Conservation (phyloP, 2,329 filamentous ascomycete species). For the Aspergillus eucalypticola region DNA sequence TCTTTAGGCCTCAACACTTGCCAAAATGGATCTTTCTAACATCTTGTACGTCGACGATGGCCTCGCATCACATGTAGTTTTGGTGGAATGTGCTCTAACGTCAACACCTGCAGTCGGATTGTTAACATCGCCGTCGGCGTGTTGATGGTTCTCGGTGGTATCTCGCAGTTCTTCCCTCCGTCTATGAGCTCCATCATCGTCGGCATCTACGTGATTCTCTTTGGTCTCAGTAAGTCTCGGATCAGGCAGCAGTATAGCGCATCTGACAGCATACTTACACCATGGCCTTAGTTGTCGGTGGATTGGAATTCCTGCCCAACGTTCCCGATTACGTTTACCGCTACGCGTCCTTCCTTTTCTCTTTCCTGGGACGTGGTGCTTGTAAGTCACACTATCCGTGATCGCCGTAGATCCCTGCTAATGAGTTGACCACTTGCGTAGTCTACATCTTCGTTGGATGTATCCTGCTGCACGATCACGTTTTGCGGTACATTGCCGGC, state of each 20-base stretch:
- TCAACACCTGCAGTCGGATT: conserved; percentile 67
- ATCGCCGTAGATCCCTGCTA: background rate
- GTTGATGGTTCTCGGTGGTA: conserved; percentile 83
- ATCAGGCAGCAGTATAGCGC: background rate
- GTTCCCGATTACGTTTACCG: conserved; percentile 89
- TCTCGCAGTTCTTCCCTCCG: conserved; percentile 49
- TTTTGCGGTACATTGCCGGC: conserved; percentile 73
- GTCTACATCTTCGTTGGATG: conserved; percentile 96
- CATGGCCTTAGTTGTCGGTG: conserved; percentile 59
- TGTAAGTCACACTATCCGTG: conserved; percentile 63
- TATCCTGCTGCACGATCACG: conserved; percentile 70
- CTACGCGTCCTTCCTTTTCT: conserved; percentile 97
- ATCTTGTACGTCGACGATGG: conserved; percentile 69
- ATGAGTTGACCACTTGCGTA: conserved; percentile 39
- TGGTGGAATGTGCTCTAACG: background rate
- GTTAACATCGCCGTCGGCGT: conserved; percentile 88
- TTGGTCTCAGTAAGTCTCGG: conserved; percentile 70
- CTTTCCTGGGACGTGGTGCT: conserved; percentile 89
- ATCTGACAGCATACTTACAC: conserved; percentile 22
- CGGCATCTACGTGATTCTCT: conserved; percentile 84
- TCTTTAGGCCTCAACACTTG: background rate
- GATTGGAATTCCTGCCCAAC: conserved; percentile 77
- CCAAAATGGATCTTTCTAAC: conserved; percentile 85
- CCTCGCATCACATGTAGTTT: background rate
- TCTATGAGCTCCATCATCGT: conserved; percentile 68